Conservation (phyloP, 148 eudicot species). For the Nyssa sinensis region DNA sequence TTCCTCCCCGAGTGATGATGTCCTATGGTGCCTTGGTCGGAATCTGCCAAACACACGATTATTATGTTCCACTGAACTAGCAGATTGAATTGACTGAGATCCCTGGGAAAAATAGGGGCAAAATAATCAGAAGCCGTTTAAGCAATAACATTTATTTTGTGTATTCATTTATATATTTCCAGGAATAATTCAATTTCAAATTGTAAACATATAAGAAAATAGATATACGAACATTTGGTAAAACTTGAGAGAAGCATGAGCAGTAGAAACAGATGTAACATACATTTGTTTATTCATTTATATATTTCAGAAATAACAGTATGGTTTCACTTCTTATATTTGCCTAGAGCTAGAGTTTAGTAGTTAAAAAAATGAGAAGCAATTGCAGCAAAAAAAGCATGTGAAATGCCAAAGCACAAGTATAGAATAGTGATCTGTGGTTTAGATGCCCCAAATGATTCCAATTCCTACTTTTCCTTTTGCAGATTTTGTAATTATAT, state of each 20-base stretch:
- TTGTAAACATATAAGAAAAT: neutral
- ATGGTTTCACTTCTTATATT: no score
- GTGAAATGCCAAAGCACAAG: neutral
- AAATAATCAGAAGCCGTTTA: neutral
- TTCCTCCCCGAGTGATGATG: conserved; percentile 70
- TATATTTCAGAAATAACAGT: neutral
- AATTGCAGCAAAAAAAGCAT: neutral
- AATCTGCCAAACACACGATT: conserved; percentile 87
- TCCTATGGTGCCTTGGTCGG: conserved; percentile 56
- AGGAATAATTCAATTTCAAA: neutral
- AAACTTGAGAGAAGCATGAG: neutral
- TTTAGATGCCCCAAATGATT: neutral
- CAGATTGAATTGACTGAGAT: conserved; percentile 46
- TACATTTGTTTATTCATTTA: neutral
- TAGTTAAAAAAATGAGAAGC: neutral
- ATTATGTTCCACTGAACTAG: conserved; percentile 45
- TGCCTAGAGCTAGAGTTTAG: neutral
- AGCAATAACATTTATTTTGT: neutral
- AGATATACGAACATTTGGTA: neutral
- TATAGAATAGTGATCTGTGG: neutral
- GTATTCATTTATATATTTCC: no score
- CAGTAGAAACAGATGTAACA: neutral
- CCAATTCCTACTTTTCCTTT: neutral
- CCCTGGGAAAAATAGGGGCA: conserved; percentile 43
- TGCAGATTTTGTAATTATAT: neutral